Base-by-base conservation (phyloP, 192 early-diverging fungal genomes). In the Podila horticola region DNA sequence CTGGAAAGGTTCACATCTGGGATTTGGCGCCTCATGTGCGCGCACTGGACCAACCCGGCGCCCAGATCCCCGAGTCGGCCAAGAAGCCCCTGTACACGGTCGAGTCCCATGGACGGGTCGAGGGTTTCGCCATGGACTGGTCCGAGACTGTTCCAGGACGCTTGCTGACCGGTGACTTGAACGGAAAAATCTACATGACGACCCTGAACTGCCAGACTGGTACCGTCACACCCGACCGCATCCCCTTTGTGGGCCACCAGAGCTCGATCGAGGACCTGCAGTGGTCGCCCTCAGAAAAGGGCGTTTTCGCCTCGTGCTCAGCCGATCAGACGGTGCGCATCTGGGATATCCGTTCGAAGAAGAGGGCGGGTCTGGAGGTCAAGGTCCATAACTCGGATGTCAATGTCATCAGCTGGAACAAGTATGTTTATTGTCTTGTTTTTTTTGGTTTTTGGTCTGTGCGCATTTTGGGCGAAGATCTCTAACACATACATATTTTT, bases 81-180 rank as follows among this genome's bases (percentile, higher is more conserved):
- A 82, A 84, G 59, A 91, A 91, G 69, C 96, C 97, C 0, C 66
- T 97, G 49, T 92, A 92, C 84, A 94, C 92, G 6, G 83, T 99
- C 51, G 90, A 92, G 11, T 88, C 91, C 33, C 98, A 99, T 67
- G 91, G 92, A 61, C 82, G 87, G n/a, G 83, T 75, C 24, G 98
- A 99, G 84, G 98, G 98, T 24, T 99, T 94, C 72, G 95, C 95
- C 11, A 91, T 99, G 90, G 98, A 98, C 85, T 99, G 97, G 97
- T 96, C 94, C 30, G 58, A 87, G 34, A 84, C 91, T 38, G 83
- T 85, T 20, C 74, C 85, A 63, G 91, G 91, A 69, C 82, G 88
- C 82, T 84, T 99, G 33, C 86, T 99, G 58, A 94, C 96, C 17
- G 98, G 98, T 57, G 98, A 98, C 83, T 88, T 86, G 41, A 83